Evolutionary conservation across 2,329 filamentous ascomycete genomes (phyloP).

Genomic region (Nigrograna mackinnonii): DNA sequence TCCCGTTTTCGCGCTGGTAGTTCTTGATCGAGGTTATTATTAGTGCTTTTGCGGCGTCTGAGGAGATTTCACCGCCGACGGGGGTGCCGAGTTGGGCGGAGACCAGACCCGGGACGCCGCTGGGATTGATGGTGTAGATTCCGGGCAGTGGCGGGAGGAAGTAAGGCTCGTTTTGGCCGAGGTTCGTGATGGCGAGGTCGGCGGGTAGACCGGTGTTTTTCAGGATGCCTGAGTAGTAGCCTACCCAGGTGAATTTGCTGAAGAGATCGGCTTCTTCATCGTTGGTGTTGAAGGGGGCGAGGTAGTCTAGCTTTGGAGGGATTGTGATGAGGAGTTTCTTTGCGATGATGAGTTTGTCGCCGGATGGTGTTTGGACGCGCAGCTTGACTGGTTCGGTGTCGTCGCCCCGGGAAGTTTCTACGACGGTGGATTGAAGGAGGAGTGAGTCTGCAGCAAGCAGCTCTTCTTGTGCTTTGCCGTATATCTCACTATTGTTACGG

Average conservation of each 20-base stretch:
- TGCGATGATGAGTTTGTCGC: conserved; percentile 35
- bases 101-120: conserved; percentile 10
- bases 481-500: conserved; percentile 25
- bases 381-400: conserved; percentile 1
- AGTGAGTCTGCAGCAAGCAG: conserved; percentile 7
- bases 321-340: conserved; percentile 48
- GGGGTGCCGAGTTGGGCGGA: conserved; percentile 11
- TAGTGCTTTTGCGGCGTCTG: conserved; percentile 7
- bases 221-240: conserved; percentile 45
- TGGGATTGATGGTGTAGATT: conserved; percentile 24
- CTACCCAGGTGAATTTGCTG: conserved; percentile 38
- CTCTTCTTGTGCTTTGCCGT: conserved; percentile 12
- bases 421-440: conserved; percentile 8
- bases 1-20: conserved; percentile 12
- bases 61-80: not conserved
- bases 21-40: conserved; percentile 14
- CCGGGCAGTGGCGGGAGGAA: conserved; percentile 33
- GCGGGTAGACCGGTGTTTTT: conserved; percentile 43
- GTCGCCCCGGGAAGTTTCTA: not conserved
- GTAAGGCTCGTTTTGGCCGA: conserved; percentile 23
- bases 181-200: conserved; percentile 24
- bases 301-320: conserved; percentile 41
- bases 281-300: conserved; percentile 44
- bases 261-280: conserved; percentile 41
- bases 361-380: conserved; percentile 17